Evolutionary conservation across 176 grass and related monocot species (phyloP).

Genomic region (Carex littledalei): DNA sequence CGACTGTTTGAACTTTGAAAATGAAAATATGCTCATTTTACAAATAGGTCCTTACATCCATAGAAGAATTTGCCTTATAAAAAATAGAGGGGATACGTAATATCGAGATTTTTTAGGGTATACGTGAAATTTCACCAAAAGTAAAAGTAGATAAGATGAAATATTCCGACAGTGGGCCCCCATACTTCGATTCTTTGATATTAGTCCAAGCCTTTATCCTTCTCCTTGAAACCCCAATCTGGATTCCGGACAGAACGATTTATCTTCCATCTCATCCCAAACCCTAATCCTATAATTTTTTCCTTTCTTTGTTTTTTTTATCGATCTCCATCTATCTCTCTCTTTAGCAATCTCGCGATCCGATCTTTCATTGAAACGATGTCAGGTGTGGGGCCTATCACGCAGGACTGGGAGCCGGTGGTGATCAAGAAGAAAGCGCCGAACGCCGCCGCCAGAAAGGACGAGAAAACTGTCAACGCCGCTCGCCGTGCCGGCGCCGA

Average conservation of each 20-base stretch:
- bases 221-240: background rate
- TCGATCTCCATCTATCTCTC: background rate
- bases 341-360: background rate
- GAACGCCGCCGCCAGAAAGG: slow-evolving; percentile 41
- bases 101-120: too few relatives aligned
- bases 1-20: too few relatives aligned
- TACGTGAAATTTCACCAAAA: too few relatives aligned
- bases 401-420: slow-evolving; percentile 49
- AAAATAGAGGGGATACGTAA: too few relatives aligned
- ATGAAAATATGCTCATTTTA: too few relatives aligned
- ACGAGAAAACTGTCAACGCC: slow-evolving; percentile 51
- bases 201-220: background rate
- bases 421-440: slow-evolving; percentile 52
- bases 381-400: slow-evolving; percentile 36
- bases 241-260: background rate
- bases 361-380: slow-evolving; percentile 1
- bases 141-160: background rate
- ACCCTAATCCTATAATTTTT: background rate
- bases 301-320: background rate
- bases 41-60: too few relatives aligned
- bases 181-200: background rate
- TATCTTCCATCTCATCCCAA: background rate
- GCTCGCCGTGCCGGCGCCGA: slow-evolving; percentile 50
- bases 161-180: slow-evolving; percentile 1
- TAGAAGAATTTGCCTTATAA: too few relatives aligned